Base-by-base conservation (phyloP, 169 alveolate species). In the Babesia bigemina region DNA sequence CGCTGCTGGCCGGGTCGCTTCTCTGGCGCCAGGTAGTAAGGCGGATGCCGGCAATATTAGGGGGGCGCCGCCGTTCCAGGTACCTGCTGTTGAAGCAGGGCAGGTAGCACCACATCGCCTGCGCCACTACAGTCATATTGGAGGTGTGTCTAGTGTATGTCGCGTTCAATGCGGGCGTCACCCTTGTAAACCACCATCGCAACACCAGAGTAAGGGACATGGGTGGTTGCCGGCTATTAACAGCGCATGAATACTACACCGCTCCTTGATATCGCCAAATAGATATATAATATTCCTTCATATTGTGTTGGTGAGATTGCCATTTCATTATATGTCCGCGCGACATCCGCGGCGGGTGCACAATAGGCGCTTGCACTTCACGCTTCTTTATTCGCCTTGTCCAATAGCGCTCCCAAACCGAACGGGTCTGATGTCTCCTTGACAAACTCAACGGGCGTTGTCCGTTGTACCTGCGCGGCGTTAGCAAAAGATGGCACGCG, bases 361-460 rank as follows among this genome's bases (percentile, higher is more conserved):
- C 10, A 33, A 6, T 33, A 33, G 10, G 17, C 50, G 50, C n/a
- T 16, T 2, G n/a, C n/a, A 10, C 19, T 11, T 61, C 59, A 69
- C 53, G 73, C 53, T 29, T 91, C 91, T 66, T 92, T 91, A 79
- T 91, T 90, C 47, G 95, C 96, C 65, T 91, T 89, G 52, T 93
- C 93, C 29, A 94, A 86, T 44, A 94, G 87, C 52, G 91, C 86
- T 70, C 90, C 95, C 60, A 94, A 75, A 26, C 97, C 97, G 65
- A 94, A 94, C 36, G 97, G 97, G 63, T 94, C 97, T 12, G 95
- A 55, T 19, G 85, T 82, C 50, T 92, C 96, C 85, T 92, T 91
- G 42, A 84, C 77, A 76, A 93, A 94, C 79, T 92, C 95, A 52
- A 94, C 95, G 6, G 97, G 96, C n/a, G 92, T 92, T 16, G 94